phyloP scores from a whole-genome alignment of 148 eudicot species.

The Diospyros lotus region DNA sequence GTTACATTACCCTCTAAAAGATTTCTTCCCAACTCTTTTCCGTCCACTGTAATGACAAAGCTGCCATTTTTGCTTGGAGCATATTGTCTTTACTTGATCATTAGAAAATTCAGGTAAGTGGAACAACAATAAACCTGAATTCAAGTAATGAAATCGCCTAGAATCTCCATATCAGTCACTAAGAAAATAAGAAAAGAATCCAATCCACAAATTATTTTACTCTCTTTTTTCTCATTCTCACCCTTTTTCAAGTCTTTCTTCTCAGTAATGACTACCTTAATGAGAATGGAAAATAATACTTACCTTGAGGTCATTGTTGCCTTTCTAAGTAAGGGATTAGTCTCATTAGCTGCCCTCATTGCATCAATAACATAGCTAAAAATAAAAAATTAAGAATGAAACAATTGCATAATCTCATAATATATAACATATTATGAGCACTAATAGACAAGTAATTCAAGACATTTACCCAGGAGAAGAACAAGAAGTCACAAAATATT shows the following conservation, averaged over 20 bases:
- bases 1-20: slow-evolving; percentile 40
- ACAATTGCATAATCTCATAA: background rate
- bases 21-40: slow-evolving; percentile 41
- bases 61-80: slow-evolving; percentile 77
- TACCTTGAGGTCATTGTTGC: slow-evolving; percentile 56
- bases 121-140: slow-evolving; percentile 5
- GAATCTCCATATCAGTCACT: background rate
- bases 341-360: slow-evolving; percentile 63
- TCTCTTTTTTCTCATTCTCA: no score
- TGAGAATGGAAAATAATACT: slow-evolving; percentile 22
- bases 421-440: background rate
- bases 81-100: slow-evolving; percentile 91
- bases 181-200: background rate
- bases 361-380: slow-evolving; percentile 80
- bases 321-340: slow-evolving; percentile 38
- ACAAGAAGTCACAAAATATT: slow-evolving; percentile 72
- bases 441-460: background rate
- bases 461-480: slow-evolving; percentile 81
- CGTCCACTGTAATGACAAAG: slow-evolving; percentile 42
- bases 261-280: background rate
- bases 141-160: background rate
- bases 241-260: background rate
- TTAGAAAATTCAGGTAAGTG: slow-evolving; percentile 28
- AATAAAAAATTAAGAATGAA: slow-evolving; percentile 2
- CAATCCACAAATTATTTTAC: background rate